A percentile compares a stretch with the other conserved stretches of the same genome.
phyloP scores from a whole-genome alignment of 2,329 filamentous ascomycete species.

The Penicillium oxalicum region DNA sequence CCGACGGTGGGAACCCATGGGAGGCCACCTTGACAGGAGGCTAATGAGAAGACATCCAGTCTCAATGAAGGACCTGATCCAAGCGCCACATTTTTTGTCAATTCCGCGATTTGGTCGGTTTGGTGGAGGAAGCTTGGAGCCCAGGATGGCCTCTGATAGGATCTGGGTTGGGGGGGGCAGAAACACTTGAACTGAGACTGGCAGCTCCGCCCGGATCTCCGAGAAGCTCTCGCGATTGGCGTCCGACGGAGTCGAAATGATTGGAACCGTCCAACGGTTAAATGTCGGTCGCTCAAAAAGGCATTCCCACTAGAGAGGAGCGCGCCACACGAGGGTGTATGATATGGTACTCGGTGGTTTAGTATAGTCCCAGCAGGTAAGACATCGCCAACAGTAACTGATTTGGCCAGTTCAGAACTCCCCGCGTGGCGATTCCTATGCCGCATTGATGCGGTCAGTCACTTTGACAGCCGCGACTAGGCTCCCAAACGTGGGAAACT shows the following conservation, averaged over 20 bases:
- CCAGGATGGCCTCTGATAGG: constrained; percentile 9
- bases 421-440: no score
- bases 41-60: no score
- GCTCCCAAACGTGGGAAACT: background rate
- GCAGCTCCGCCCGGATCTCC: background rate
- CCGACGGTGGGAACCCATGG: constrained; percentile 1
- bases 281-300: constrained; percentile 12
- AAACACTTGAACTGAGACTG: constrained; percentile 1
- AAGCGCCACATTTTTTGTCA: background rate
- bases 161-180: background rate
- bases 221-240: constrained; percentile 4
- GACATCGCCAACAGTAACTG: no score
- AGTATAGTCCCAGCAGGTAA: no score
- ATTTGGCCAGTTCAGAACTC: no score
- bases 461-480: background rate
- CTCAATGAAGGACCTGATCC: background rate
- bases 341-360: background rate
- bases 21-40: constrained; percentile 3
- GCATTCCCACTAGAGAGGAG: background rate
- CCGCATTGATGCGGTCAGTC: no score
- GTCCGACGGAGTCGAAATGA: background rate
- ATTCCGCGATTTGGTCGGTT: background rate
- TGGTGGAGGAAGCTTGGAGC: background rate
- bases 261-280: background rate
- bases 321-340: background rate